A percentile compares a stretch with the other conserved stretches of the same genome.
Evolutionary conservation across 352 stramenopile genomes (phyloP).

Genomic region (Phytophthora megakarya): DNA sequence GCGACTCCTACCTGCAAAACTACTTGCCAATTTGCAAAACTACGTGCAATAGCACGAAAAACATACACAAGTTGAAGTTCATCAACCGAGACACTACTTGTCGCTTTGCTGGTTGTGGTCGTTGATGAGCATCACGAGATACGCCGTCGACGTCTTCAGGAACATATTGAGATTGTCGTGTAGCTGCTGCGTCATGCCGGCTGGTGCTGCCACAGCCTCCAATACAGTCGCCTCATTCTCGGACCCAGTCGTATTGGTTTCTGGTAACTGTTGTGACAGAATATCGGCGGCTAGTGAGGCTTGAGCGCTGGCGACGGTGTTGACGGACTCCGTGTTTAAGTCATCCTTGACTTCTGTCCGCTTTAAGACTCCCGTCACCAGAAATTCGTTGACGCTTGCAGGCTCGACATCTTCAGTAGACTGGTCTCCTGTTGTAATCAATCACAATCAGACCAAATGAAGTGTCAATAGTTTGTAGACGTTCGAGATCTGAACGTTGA

Average conservation of each 20-base stretch:
- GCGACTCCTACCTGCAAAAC: not conserved
- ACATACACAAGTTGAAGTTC: slow-evolving; percentile 26
- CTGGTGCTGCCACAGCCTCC: not conserved
- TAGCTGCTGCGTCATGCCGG: slow-evolving; percentile 29
- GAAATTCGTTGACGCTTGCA: slow-evolving; percentile 24
- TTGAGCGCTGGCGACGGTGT: slow-evolving; percentile 3
- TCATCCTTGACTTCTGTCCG: not conserved
- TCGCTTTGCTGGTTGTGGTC: slow-evolving; percentile 27
- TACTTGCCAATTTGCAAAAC: not conserved
- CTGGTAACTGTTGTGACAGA: slow-evolving; percentile 25
- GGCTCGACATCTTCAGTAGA: not conserved
- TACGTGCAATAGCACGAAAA: slow-evolving; percentile 6
- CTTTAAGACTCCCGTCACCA: slow-evolving; percentile 17
- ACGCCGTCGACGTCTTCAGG: slow-evolving; percentile 41
- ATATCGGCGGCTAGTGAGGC: slow-evolving; percentile 10
- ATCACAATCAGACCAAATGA: not conserved
- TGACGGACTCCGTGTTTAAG: slow-evolving; percentile 5
- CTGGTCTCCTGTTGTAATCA: slow-evolving; percentile 26
- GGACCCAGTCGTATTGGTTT: not conserved
- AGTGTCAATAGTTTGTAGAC: not conserved
- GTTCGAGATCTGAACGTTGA: not conserved
- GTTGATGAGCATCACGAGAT: slow-evolving; percentile 38
- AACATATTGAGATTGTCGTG: slow-evolving; percentile 40
- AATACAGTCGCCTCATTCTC: not conserved
- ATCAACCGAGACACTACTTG: not conserved